phyloP scores from a whole-genome alignment of 257 asterid species.

The Linderniella brevidens region DNA sequence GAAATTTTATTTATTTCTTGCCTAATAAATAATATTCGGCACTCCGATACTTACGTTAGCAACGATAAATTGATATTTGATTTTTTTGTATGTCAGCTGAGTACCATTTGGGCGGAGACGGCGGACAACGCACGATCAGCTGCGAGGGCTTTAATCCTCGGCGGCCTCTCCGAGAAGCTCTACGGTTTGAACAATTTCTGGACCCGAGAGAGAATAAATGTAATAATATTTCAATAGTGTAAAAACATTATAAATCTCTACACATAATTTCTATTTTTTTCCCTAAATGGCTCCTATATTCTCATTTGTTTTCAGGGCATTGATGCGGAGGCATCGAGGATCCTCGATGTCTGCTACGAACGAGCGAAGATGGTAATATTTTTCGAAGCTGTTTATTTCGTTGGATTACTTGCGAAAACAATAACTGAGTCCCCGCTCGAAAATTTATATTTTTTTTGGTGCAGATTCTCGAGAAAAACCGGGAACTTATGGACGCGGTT shows the following conservation, averaged over 20 bases:
- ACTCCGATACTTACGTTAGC: neutral
- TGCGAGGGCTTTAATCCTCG: conserved; percentile 69
- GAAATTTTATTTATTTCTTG: no score
- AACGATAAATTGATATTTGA: neutral
- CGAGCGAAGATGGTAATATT: conserved; percentile 60
- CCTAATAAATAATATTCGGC: no score
- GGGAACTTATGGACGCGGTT: conserved; percentile 55
- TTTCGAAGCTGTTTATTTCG: neutral
- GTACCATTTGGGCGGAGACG: conserved; percentile 92
- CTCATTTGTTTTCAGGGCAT: conserved; percentile 31
- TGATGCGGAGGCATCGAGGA: conserved; percentile 58
- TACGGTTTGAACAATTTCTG: conserved; percentile 82
- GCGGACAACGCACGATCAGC: conserved; percentile 88
- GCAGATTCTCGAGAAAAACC: conserved; percentile 62
- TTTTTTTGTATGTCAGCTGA: conserved; percentile 32
- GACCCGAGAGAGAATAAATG: conserved; percentile 51
- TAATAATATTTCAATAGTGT: conserved; percentile 14
- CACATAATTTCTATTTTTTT: neutral
- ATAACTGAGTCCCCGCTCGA: no score
- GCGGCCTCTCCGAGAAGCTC: conserved; percentile 70
- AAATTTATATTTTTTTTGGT: neutral
- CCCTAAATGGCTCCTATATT: neutral
- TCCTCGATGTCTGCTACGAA: conserved; percentile 48
- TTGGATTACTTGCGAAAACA: neutral
- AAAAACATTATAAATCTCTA: neutral